phyloP scores from a whole-genome alignment of 2,329 filamentous ascomycete genomes.

The Nectriaceae sp. region DNA sequence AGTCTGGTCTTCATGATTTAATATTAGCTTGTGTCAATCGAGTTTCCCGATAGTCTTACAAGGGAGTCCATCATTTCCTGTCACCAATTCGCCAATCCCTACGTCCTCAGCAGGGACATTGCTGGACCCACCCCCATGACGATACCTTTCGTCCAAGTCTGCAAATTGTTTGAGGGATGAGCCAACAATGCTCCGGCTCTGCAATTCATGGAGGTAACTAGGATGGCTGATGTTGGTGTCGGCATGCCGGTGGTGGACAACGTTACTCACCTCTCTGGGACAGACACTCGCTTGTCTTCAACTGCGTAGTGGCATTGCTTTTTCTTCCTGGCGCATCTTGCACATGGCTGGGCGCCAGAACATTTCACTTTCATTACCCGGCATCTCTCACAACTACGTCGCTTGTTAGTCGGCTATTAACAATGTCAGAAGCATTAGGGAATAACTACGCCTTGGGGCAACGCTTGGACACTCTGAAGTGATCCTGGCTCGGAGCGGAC shows the following conservation, averaged over 20 bases:
- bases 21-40: not conserved
- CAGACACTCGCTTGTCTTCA: conserved; percentile 25
- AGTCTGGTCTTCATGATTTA: not conserved
- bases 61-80: not conserved
- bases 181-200: conserved; percentile 1
- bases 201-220: conserved; percentile 25
- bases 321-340: conserved; percentile 26
- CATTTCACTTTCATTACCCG: conserved; percentile 31
- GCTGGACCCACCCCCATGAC: not conserved
- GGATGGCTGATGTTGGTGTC: not conserved
- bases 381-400: conserved; percentile 24
- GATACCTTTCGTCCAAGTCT: not conserved
- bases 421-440: not conserved
- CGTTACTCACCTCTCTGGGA: conserved; percentile 23
- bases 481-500: not conserved
- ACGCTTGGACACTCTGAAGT: conserved; percentile 23
- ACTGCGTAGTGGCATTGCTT: conserved; percentile 24
- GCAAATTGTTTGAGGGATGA: not conserved
- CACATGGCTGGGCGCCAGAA: conserved; percentile 25
- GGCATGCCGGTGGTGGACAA: not conserved
- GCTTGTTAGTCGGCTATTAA: conserved; percentile 1
- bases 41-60: not conserved
- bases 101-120: not conserved
- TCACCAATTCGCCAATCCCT: not conserved
- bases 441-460: conserved; percentile 24